phyloP scores from a whole-genome alignment of 2,329 filamentous ascomycete species.

The Penicillium nordicum region DNA sequence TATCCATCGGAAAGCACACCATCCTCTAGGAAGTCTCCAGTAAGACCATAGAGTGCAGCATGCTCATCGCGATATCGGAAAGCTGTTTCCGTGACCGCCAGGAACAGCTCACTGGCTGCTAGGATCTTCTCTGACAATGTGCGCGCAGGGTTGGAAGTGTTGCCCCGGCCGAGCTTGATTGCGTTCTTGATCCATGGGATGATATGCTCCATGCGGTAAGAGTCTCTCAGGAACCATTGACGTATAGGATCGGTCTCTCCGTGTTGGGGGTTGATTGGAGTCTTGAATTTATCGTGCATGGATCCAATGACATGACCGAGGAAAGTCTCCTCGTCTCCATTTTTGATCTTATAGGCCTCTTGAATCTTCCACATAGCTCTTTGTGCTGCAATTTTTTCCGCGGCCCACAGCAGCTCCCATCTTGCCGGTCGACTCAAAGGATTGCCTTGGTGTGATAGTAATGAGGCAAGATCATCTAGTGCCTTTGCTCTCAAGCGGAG shows the following conservation, averaged over 20 bases:
- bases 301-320: slow-evolving; percentile 71
- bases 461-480: slow-evolving; percentile 68
- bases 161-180: slow-evolving; percentile 68
- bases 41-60: slow-evolving; percentile 68
- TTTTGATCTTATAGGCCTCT: slow-evolving; percentile 60
- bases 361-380: slow-evolving; percentile 76
- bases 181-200: slow-evolving; percentile 76
- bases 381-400: slow-evolving; percentile 83
- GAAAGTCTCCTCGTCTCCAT: slow-evolving; percentile 64
- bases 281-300: slow-evolving; percentile 73
- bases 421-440: slow-evolving; percentile 64
- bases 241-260: slow-evolving; percentile 76
- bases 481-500: slow-evolving; percentile 69
- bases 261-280: slow-evolving; percentile 58
- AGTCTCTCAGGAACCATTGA: slow-evolving; percentile 80
- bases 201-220: slow-evolving; percentile 68
- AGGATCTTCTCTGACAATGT: slow-evolving; percentile 47
- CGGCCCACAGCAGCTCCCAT: slow-evolving; percentile 82
- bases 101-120: slow-evolving; percentile 74
- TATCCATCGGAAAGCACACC: slow-evolving; percentile 64
- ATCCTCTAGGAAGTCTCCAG: slow-evolving; percentile 61
- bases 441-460: slow-evolving; percentile 62
- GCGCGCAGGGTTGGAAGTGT: slow-evolving; percentile 52
- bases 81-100: slow-evolving; percentile 60
- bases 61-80: slow-evolving; percentile 71